Base-by-base conservation (phyloP, 78 protist genomes). In the Dictyostelium purpureum region DNA sequence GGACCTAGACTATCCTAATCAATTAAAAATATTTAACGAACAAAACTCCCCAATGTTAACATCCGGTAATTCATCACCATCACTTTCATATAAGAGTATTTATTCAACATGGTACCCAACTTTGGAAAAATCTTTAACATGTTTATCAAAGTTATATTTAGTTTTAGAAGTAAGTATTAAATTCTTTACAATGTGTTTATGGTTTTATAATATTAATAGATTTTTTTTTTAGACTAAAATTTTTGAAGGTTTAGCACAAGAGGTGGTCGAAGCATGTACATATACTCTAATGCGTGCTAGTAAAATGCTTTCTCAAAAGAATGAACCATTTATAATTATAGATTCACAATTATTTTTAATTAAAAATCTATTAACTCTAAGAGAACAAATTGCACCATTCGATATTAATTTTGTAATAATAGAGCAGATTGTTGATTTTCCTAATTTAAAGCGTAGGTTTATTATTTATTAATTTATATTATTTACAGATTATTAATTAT, bases 351-450 rank as follows among this genome's bases (percentile, higher is more conserved):
- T 90, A n/a, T 90, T 90, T 42, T 56, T 79, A 35, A 90, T 90
- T 52, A 90, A 90, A 90, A 61, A 90, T 42, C 63, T 90, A 51
- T 65, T 90, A 12, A 79, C 78, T 7, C 54, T 90, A 4, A 21
- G 94, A n/a, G 94, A 90, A 79, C 94, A 90, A 65, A 90, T 90
- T 28, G 83, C 94, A 43, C 94, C 94, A 49, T 90, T 90, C 51
- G 94, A 90, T 52, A 81, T 90, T 5, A 78, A 79, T 28, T 90
- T 90, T 75, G 74, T 81, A 2, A 79, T 90, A 3, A 77, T 79
- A 49, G 94, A 90, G 42, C 57, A 90, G 52, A 81, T 75, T 45
- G 90, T 90, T 43, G 94, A 90, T 75, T 90, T 90, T 40, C 88
- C 87, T 63, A 71, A 90, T 70, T 52, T 90, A 45, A 90, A 81